phyloP scores from a whole-genome alignment of 768 basidiomycete genomes.

The Coprinellus aureogranulatus region DNA sequence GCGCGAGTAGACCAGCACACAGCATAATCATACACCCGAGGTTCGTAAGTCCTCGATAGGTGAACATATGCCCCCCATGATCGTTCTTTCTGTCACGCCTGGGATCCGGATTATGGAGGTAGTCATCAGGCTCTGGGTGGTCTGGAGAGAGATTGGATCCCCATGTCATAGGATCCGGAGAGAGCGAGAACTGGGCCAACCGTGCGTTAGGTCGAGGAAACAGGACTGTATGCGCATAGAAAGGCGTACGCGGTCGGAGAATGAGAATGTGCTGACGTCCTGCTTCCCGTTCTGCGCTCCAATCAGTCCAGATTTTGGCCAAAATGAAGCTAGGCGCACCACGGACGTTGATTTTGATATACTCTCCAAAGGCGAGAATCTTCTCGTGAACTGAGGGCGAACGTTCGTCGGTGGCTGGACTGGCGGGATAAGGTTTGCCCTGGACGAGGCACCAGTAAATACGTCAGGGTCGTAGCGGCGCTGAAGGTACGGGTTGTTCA shows the following conservation, averaged over 20 bases:
- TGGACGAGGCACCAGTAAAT: constrained; percentile 43
- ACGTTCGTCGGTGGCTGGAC: not conserved
- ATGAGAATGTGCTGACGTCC: not conserved
- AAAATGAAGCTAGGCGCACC: not conserved
- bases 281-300: not conserved
- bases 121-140: constrained; percentile 62
- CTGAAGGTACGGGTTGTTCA: constrained; percentile 31
- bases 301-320: not conserved
- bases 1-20: constrained; percentile 47
- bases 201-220: not conserved
- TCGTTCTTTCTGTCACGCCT: constrained; percentile 58
- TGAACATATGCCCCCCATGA: constrained; percentile 60
- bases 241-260: constrained; percentile 26
- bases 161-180: constrained; percentile 72
- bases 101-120: constrained; percentile 73
- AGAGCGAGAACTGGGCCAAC: constrained; percentile 59
- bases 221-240: constrained; percentile 38
- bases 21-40: constrained; percentile 65
- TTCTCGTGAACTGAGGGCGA: not conserved
- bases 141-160: constrained; percentile 62
- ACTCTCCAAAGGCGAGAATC: not conserved
- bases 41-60: constrained; percentile 68
- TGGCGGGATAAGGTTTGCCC: constrained; percentile 47
- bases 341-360: not conserved
- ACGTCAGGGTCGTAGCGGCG: constrained; percentile 39